These are phyloP conservation scores for Quercus cerris DNA, from an alignment of 306 rosid species.

Conservation along the genomic window DNA sequence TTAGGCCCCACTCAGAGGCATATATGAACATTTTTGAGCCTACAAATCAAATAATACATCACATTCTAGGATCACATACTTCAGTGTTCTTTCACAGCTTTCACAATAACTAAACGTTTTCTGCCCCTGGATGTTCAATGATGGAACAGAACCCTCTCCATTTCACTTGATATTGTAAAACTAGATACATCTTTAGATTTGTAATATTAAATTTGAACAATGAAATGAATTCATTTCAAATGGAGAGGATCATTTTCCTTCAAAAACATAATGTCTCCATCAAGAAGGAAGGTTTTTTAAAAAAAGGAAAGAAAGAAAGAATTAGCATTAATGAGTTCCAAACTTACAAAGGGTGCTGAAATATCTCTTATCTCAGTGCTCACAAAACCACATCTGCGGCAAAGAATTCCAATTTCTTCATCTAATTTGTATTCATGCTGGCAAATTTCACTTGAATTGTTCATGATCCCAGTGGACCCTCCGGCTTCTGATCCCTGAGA, in stretches of 20 bases:
- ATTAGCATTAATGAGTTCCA: slow-evolving; percentile 13
- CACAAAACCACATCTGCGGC: slow-evolving; percentile 68
- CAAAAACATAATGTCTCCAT: not conserved
- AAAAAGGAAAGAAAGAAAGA: not conserved
- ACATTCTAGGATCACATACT: slow-evolving; percentile 12
- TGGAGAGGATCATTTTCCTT: not conserved
- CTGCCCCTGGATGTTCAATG: not conserved
- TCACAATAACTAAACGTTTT: not conserved
- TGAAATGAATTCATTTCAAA: no score
- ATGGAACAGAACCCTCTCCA: no score
- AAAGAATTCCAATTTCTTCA: slow-evolving; percentile 78
- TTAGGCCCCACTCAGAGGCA: not conserved
- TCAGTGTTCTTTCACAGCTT: slow-evolving; percentile 6
- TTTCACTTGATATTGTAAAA: no score
- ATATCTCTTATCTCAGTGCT: slow-evolving; percentile 60
- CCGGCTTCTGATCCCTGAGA: slow-evolving; percentile 53
- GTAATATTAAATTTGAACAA: no score
- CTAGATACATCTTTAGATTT: no score
- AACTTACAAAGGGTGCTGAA: slow-evolving; percentile 82
- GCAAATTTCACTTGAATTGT: slow-evolving; percentile 33
- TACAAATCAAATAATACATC: not conserved
- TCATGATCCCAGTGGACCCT: slow-evolving; percentile 4
- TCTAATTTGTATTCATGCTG: slow-evolving; percentile 56
- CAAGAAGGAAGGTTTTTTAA: not conserved
- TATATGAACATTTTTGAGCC: not conserved